These are phyloP conservation scores for Phaseolus coccineus DNA, from an alignment of 331 rosid species.

Conservation along the genomic window DNA sequence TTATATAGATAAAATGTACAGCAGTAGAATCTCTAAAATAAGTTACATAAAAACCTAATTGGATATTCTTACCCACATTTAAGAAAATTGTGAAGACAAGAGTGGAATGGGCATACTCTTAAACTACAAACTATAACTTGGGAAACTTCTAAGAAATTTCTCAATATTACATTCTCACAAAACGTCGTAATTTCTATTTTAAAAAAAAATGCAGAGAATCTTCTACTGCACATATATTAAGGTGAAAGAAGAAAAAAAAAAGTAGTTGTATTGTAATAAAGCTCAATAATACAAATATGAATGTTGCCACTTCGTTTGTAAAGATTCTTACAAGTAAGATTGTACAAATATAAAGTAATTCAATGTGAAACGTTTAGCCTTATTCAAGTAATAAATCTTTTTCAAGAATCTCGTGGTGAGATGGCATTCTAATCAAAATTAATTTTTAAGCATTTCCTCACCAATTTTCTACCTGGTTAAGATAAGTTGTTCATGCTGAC, in stretches of 20 bases:
- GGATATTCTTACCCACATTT: too few relatives aligned
- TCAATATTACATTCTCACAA: background rate
- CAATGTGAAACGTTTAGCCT: background rate
- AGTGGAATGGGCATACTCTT: too few relatives aligned
- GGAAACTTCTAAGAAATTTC: conserved; percentile 39
- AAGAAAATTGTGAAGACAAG: too few relatives aligned
- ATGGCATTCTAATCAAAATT: too few relatives aligned
- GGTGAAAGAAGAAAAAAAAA: background rate
- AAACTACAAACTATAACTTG: conserved; percentile 8
- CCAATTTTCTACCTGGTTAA: background rate
- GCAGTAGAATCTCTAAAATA: too few relatives aligned
- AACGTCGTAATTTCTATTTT: conserved; percentile 1
- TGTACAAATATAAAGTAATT: background rate
- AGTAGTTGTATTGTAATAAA: background rate
- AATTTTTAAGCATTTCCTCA: background rate
- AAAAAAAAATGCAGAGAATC: conserved; percentile 10
- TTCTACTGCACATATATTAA: background rate
- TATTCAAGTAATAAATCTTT: background rate
- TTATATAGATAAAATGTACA: too few relatives aligned
- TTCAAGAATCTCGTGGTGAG: too few relatives aligned
- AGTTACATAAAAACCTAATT: too few relatives aligned
- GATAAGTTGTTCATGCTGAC: background rate
- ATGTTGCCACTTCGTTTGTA: background rate
- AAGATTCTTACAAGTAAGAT: background rate
- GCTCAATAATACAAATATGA: background rate